A percentile compares a stretch with the other conserved stretches of the same genome.
These are phyloP conservation scores for Schizophyllum amplum DNA, from an alignment of 1,284 basidiomycete species.

Conservation along the genomic window DNA sequence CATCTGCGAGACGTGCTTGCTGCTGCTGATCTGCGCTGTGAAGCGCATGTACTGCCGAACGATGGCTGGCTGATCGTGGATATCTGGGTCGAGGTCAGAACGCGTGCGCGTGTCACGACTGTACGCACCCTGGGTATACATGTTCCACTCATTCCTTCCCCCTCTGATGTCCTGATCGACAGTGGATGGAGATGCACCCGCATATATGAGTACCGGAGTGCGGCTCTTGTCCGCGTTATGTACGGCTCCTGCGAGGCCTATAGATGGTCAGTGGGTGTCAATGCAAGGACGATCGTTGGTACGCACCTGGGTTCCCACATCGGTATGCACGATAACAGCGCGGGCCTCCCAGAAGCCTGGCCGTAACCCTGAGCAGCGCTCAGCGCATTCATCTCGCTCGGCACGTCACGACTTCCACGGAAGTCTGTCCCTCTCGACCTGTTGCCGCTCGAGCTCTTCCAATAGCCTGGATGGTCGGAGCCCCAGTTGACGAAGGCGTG, in stretches of 20 bases:
- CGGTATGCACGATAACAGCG: slow-evolving; percentile 69
- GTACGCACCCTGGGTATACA: slow-evolving; percentile 55
- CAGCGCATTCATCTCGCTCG: slow-evolving; percentile 70
- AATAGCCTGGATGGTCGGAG: slow-evolving; percentile 63
- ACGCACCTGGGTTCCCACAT: slow-evolving; percentile 61
- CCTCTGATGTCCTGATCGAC: slow-evolving; percentile 39
- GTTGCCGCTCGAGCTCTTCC: slow-evolving; percentile 56
- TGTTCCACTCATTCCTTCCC: slow-evolving; percentile 65
- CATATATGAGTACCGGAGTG: slow-evolving; percentile 63
- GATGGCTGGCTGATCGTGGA: slow-evolving; percentile 60
- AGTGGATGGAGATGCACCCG: slow-evolving; percentile 56
- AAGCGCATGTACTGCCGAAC: slow-evolving; percentile 68
- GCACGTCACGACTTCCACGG: slow-evolving; percentile 49
- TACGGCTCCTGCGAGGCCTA: slow-evolving; percentile 63
- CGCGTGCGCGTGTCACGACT: neutral
- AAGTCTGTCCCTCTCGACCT: slow-evolving; percentile 31
- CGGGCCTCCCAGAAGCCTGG: slow-evolving; percentile 55
- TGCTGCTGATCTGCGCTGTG: slow-evolving; percentile 49
- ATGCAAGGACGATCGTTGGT: slow-evolving; percentile 7
- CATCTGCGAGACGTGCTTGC: slow-evolving; percentile 38
- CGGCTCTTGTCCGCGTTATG: slow-evolving; percentile 60
- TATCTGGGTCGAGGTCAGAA: slow-evolving; percentile 30
- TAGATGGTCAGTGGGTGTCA: neutral
- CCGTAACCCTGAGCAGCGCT: slow-evolving; percentile 66
- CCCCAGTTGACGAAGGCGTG: slow-evolving; percentile 73